Evolutionary conservation across 2,329 filamentous ascomycete species (phyloP).

Genomic region (Ophiostoma novo-ulmi): DNA sequence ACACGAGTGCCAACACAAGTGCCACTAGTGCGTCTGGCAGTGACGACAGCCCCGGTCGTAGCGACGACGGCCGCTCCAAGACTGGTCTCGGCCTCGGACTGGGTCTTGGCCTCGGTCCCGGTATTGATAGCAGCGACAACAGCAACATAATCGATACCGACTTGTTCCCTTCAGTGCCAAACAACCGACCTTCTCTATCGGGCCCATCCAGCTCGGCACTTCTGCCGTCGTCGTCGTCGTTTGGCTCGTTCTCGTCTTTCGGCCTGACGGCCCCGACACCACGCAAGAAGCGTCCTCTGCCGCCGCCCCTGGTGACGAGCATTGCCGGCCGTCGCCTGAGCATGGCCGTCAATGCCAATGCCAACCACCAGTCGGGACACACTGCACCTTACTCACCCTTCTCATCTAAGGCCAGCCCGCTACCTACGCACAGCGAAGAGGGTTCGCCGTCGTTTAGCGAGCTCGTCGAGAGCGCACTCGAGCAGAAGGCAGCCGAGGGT

Average conservation of each 20-base stretch:
- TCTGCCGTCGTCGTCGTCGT: neutral
- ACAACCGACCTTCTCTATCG: neutral
- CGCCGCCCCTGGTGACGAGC: neutral
- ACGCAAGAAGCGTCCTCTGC: slow-evolving; percentile 3
- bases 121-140: neutral
- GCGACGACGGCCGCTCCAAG: neutral
- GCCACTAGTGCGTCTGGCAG: neutral
- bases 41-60: neutral
- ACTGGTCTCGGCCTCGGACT: neutral
- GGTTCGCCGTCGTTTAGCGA: neutral
- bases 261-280: slow-evolving; percentile 6
- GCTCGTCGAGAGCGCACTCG: neutral
- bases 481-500: slow-evolving; percentile 22
- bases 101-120: neutral
- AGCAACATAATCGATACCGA: no score
- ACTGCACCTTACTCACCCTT: neutral
- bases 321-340: neutral
- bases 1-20: slow-evolving; percentile 9
- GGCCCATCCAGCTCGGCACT: neutral
- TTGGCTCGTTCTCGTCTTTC: neutral
- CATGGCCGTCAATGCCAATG: neutral
- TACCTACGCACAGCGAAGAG: slow-evolving; percentile 6
- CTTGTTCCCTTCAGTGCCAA: neutral
- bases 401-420: slow-evolving; percentile 2
- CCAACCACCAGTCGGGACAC: neutral